Evolutionary conservation across 2,329 filamentous ascomycete genomes (phyloP).

Genomic region (Diplodia sapinea): DNA sequence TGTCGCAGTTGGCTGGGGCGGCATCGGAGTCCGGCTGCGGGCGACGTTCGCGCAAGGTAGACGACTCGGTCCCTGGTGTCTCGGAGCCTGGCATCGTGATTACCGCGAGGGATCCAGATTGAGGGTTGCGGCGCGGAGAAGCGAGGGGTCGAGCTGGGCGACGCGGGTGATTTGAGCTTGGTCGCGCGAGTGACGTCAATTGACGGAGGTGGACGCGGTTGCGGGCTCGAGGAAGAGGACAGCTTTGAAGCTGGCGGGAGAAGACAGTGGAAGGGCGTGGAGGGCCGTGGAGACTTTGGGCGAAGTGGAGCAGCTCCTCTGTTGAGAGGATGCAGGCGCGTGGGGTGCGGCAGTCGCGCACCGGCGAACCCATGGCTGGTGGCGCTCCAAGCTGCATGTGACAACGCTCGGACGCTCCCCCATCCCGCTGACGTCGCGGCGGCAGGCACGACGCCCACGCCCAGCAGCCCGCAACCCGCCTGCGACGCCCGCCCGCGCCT

Average conservation of each 20-base stretch:
- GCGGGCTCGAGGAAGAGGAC: slow-evolving; percentile 1
- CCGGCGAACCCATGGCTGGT: neutral
- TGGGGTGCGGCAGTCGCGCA: slow-evolving; percentile 1
- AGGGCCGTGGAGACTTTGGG: too few relatives aligned
- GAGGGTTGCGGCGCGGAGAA: neutral
- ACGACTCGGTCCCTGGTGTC: slow-evolving; percentile 19
- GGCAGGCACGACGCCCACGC: slow-evolving; percentile 3
- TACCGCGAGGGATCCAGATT: neutral
- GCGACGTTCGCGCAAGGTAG: slow-evolving; percentile 25
- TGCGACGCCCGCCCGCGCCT: neutral
- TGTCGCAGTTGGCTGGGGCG: neutral
- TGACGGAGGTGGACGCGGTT: neutral
- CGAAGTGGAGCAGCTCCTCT: slow-evolving; percentile 3
- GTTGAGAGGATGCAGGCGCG: neutral
- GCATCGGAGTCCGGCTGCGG: neutral
- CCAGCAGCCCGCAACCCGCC: neutral
- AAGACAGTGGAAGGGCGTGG: slow-evolving; percentile 3
- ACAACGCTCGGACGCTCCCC: slow-evolving; percentile 6
- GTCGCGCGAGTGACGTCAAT: slow-evolving; percentile 13
- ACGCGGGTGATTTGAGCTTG: neutral
- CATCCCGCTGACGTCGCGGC: neutral
- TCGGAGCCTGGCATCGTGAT: slow-evolving; percentile 28
- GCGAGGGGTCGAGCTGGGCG: neutral
- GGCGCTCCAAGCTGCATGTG: slow-evolving; percentile 7
- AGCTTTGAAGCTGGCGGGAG: slow-evolving; percentile 1